Evolutionary conservation across 2,329 filamentous ascomycete genomes (phyloP), one percentile per base, ranked within the genome.

Genomic region (Ceratocystis papillata): DNA sequence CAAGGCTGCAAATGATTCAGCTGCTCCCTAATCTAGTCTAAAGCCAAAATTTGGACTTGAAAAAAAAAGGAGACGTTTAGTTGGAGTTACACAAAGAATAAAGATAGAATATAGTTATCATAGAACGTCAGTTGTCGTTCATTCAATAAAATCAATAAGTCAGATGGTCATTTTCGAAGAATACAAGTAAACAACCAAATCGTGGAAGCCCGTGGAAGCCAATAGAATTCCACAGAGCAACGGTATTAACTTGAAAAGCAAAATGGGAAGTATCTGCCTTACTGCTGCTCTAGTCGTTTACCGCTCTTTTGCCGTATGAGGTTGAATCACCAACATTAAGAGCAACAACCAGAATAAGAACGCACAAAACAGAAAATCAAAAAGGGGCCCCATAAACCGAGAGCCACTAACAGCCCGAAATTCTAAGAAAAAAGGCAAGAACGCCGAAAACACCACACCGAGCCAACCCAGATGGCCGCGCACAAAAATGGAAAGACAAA

Each of bases 71-170:
- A 41, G 45, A n/a, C 41, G 17, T n/a, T 48, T 41, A n/a, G 55
- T 59, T 25, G 41, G 8, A 5, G 63, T 25, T 41, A 50, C 37
- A 46, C 22, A 55, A 41, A 17, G 33, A 64, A 44, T 12, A 46
- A 61, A n/a, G 45, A 44, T 28, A 60, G 37, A 59, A 60, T 33
- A 48, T 10, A 61, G 41, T 59, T 65, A 65, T 65, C 63, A 59
- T 41, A 25, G 12, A 41, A 22, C 30, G 55, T 61, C 22, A 20
- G 44, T 20, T 48, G n/a, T 33, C 60, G 63, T 48, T 41, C 44
- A 46, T 61, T 65, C 28, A 50, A 65, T 48, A 55, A 48, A 45
- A 46, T 17, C 5, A 41, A 41, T 1, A 53, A 53, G 10, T 20
- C 28, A 30, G 5, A 4, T 30, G 12, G 28, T 4, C 25, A 30